Evolutionary conservation across 2,329 filamentous ascomycete genomes (phyloP).

Genomic region (Penicillium sp.): DNA sequence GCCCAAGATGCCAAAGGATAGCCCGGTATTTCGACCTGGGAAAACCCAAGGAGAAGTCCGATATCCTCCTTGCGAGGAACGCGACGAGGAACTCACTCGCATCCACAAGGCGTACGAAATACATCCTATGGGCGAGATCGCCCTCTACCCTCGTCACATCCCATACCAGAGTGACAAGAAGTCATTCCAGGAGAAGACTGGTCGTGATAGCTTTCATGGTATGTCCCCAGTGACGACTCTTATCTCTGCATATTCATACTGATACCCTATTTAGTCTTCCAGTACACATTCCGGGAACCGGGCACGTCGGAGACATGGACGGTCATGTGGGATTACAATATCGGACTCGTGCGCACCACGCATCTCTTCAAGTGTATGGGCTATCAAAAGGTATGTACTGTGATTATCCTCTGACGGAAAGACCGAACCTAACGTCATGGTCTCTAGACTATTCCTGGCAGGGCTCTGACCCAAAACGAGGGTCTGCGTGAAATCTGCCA

Average conservation of each 20-base stretch:
- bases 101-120: conserved; percentile 62
- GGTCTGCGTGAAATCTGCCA: conserved; percentile 85
- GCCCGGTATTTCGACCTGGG: conserved; percentile 57
- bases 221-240: conserved; percentile 9
- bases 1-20: conserved; percentile 62
- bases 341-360: conserved; percentile 88
- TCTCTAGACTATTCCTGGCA: conserved; percentile 74
- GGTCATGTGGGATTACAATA: conserved; percentile 96
- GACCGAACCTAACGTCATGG: neutral
- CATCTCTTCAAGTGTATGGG: conserved; percentile 88
- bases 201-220: conserved; percentile 85
- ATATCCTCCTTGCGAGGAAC: conserved; percentile 67
- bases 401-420: neutral
- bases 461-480: conserved; percentile 70
- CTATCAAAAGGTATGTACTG: conserved; percentile 67
- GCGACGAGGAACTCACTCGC: conserved; percentile 53
- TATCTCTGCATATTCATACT: neutral
- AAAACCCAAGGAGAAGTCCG: conserved; percentile 62
- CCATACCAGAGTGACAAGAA: conserved; percentile 96
- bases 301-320: conserved; percentile 62
- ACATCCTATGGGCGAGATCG: conserved; percentile 57
- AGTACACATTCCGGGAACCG: conserved; percentile 73
- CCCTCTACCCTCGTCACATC: conserved; percentile 66
- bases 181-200: conserved; percentile 77
- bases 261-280: conserved; percentile 26